Base-by-base conservation (phyloP, 2,329 filamentous ascomycete species). In the Alternaria sp. region DNA sequence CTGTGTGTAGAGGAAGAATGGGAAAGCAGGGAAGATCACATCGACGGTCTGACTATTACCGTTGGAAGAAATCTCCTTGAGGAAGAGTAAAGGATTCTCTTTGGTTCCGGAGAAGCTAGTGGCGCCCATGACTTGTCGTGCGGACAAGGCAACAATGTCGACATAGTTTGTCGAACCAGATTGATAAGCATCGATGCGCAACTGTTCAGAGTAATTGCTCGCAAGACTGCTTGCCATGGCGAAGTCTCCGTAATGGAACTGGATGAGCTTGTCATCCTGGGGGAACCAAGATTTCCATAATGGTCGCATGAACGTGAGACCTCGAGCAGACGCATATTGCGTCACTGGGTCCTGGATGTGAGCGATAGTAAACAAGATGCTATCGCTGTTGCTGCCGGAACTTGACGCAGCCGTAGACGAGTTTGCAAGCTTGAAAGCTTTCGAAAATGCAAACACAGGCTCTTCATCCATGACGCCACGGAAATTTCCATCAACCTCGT, bases 11-110 rank as follows among this genome's bases (percentile, higher is more conserved):
- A 94, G 77, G 81, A 94, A 94, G 83, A 94, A 95, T 0, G 92
- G 91, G 78, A 93, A 94, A 0, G 91, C 86, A 0, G 92, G 92
- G 81, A 93, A 95, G 69, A 96, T 94, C 57, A 96, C 91, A 79
- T 94, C 91, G 11, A 95, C 90, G 0, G 92, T 95, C 74, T 95
- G 92, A 76, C 89, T 89, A 71, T 96, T 94, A 4, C 92, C 92
- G 69, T 94, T 91, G 3, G 90, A 93, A 1, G 91, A 93, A 57
- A 95, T 94, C 75, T 95, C 92, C 74, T 95, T 95, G 61, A 94
- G 80, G 79, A 95, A 95, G 22, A 95, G 77, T 42, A 94, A 84
- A 0, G 91, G 90, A 63, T 88, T 84, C 4, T 92, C 86, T 4
- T 87, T 86, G 20, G 91, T 91, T 43, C 91, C 87, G 7, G 90